Conservation (phyloP, 2,329 filamentous ascomycete genomes). For the Fusarium nygamai region DNA sequence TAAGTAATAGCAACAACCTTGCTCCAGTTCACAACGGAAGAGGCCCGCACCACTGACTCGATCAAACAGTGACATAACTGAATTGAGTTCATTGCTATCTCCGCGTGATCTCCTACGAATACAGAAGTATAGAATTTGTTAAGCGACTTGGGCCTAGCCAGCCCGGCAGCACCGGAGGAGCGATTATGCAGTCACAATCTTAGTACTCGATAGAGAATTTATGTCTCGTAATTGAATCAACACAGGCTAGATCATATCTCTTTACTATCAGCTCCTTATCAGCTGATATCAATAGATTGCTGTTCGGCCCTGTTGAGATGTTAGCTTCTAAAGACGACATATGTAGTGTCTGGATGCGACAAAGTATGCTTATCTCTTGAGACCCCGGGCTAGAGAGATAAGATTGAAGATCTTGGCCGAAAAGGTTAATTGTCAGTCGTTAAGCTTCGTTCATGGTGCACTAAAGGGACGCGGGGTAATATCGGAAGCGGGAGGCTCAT, state of each 20-base stretch:
- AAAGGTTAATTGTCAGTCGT: background rate
- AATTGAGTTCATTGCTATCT: background rate
- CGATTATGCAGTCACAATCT: background rate
- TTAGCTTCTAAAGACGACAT: background rate
- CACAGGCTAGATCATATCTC: background rate
- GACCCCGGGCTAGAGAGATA: background rate
- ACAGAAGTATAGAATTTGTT: background rate
- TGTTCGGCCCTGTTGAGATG: too few relatives aligned
- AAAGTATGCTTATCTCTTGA: background rate
- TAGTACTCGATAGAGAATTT: background rate
- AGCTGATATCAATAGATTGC: background rate
- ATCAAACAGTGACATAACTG: background rate
- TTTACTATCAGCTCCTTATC: background rate
- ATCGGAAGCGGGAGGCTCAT: too few relatives aligned
- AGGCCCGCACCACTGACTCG: background rate
- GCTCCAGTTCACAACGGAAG: fast-evolving
- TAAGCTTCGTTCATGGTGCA: background rate
- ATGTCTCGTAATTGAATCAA: background rate
- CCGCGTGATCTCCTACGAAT: background rate
- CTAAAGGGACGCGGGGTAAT: background rate
- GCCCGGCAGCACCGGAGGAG: background rate
- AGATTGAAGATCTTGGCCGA: background rate
- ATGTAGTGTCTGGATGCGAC: fast-evolving
- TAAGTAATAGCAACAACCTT: background rate
- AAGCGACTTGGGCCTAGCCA: too few relatives aligned